Evolutionary conservation across 768 basidiomycete species (phyloP), one percentile per base, ranked within the genome.

Genomic region (Cyclocybe cylindracea): DNA sequence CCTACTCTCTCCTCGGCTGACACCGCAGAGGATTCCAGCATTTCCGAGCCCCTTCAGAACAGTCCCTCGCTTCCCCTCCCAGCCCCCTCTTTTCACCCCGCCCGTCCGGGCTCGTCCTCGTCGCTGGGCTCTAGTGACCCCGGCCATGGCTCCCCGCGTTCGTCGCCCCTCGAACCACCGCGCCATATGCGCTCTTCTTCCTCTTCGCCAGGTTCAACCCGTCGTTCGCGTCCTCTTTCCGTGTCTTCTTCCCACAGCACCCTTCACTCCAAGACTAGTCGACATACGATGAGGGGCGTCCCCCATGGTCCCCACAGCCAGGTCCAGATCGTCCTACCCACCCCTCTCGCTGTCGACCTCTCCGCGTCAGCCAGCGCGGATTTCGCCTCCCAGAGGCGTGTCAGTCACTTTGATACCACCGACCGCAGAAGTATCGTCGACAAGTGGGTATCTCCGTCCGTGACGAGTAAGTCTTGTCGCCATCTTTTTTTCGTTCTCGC

Each of bases 291-390:
- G 19, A 76, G 80, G 13, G 86, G 86, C 33, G 66, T 77, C 1
- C 87, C 88, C 16, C 87, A 91, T 61, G 73, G 75, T 5, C 80
- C 78, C 0, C 77, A 80, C 51, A 85, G 75, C 62, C 77, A 77
- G 48, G 68, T 90, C 47, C 81, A 89, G 58, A 83, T 91, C 46
- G 68, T 91, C 11, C 71, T 89, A 3, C 89, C 89, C 0, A 66
- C 79, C 1, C 89, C 87, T 2, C 76, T 91, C 13, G 80, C 79
- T 1, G 72, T 75, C 7, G 29, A 43, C 19, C 37, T 38, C 37
- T 38, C 37, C 37, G 37, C 37, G 49, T 44, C 41, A 38, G 31
- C 16, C 5, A 50, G 45, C 13, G 46, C 43, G 13, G 24, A 24
- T 24, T 24, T 24, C 24, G 24, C 24, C 7, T 46, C 14, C 16